Evolutionary conservation across 495 filamentous ascomycete species (phyloP), one percentile per base, ranked within the genome.

Genomic region (Penicillium pulvis): DNA sequence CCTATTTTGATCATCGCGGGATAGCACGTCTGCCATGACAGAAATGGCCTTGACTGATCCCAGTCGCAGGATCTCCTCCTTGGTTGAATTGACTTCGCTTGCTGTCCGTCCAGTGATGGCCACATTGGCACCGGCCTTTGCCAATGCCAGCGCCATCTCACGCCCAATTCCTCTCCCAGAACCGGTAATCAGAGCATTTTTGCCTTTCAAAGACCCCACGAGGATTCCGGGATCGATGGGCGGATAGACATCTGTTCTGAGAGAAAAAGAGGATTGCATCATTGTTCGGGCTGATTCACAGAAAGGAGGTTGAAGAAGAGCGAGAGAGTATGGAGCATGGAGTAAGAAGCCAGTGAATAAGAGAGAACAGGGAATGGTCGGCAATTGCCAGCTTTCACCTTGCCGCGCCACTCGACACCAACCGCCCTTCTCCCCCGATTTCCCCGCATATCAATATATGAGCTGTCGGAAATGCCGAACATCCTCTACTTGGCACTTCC

Each of bases 41-140:
- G 19, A 17, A 24, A 46, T 46, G 8, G 14, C 43, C 19, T 46
- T 46, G 19, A 17, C 43, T 19, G 43, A 17, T 23, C 43, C 19
- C 8, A 23, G 19, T 5, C 7, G 6, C 43, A 11, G 19, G 17
- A 46, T 6, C 19, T 46, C 43, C 19, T 10, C 43, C 9, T 4
- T 24, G 11, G 43, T 46, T 8, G 43, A 4, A 6, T 23, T 6
- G 3, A 46, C 43, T 46, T 46, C 43, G 43, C 19, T 46, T 8
- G 43, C 43, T 17, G 43, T 46, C 4, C 43, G 43, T 10, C 8
- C 43, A 20, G 58, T 56, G 33, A 90, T 86, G 6, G 84, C 87
- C 11, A 91, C 86, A 56, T 88, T 85, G 9, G 87, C 89, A n/a
- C 88, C 89, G 16, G 87, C 85, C 61, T 89, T 87, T 14, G 88